Conservation (phyloP, 768 basidiomycete genomes). For the Sistotremastrum suecicum region DNA sequence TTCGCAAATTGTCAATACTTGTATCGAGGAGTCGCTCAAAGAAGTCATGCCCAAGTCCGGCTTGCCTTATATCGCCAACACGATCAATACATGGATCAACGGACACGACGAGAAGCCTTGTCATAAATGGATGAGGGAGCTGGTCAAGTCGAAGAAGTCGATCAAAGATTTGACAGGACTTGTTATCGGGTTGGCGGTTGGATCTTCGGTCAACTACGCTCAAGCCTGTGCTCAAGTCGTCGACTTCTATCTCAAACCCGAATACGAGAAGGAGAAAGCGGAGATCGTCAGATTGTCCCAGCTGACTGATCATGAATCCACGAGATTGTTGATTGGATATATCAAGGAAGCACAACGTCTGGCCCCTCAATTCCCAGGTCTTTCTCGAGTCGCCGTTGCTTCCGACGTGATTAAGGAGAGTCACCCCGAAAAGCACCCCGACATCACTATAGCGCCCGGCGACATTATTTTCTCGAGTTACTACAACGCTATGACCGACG, state of each 20-base stretch:
- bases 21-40: constrained; percentile 20
- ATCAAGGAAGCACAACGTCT: constrained; percentile 37
- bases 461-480: constrained; percentile 28
- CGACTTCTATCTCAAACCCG: constrained; percentile 38
- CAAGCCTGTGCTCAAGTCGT: constrained; percentile 36
- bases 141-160: constrained; percentile 23
- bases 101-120: constrained; percentile 17
- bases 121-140: constrained; percentile 24
- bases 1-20: constrained; percentile 15
- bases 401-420: constrained; percentile 24
- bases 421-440: constrained; percentile 13
- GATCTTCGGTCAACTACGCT: constrained; percentile 31
- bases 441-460: constrained; percentile 24
- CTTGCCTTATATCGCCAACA: constrained; percentile 10
- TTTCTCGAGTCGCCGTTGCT: constrained; percentile 23
- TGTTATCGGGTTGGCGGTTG: constrained; percentile 32
- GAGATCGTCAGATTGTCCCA: constrained; percentile 24
- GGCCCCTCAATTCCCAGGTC: constrained; percentile 26
- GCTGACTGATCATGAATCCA: constrained; percentile 18
- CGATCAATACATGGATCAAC: constrained; percentile 17
- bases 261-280: constrained; percentile 22
- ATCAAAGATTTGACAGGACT: constrained; percentile 28
- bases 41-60: constrained; percentile 13
- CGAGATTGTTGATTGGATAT: constrained; percentile 30
- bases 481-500: constrained; percentile 30